These are phyloP conservation scores for Symbiodinium natans DNA, from an alignment of 73 alveolate genomes.

Conservation along the genomic window DNA sequence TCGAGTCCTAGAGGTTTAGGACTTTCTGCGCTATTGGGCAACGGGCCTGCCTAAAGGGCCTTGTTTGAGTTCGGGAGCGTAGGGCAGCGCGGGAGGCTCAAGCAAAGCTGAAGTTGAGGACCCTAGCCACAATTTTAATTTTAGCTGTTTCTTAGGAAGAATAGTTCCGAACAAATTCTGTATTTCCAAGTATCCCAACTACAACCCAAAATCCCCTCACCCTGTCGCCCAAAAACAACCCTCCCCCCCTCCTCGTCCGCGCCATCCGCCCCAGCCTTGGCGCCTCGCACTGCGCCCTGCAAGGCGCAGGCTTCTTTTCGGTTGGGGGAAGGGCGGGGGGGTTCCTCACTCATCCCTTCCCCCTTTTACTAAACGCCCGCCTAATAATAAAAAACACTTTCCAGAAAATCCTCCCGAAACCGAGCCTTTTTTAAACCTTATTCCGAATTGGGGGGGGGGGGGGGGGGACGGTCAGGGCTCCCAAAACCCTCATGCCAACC, in stretches of 20 bases:
- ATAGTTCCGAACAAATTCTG: background rate
- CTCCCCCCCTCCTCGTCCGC: conserved; percentile 7
- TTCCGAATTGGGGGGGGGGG: no score
- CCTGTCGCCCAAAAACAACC: background rate
- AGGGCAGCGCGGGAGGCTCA: background rate
- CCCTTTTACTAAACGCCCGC: no score
- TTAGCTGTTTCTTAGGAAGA: background rate
- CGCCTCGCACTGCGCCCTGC: conserved; percentile 69
- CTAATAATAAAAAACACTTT: no score
- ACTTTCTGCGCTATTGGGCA: no score
- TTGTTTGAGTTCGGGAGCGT: background rate
- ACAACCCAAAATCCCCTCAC: background rate
- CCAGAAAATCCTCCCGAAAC: background rate
- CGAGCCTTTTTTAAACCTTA: background rate
- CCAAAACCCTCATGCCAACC: no score
- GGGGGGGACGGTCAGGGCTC: no score
- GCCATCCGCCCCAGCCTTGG: conserved; percentile 19
- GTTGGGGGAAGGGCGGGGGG: no score
- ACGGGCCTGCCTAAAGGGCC: no score
- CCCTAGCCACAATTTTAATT: no score
- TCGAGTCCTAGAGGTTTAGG: no score
- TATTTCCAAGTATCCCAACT: background rate
- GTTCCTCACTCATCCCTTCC: no score
- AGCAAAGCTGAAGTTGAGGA: background rate
- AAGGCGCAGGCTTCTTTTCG: no score